Percentiles rank a stretch among this genome's conserved stretches.
phyloP scores from a whole-genome alignment of 2,329 filamentous ascomycete species.

The Alternaria postmessia region DNA sequence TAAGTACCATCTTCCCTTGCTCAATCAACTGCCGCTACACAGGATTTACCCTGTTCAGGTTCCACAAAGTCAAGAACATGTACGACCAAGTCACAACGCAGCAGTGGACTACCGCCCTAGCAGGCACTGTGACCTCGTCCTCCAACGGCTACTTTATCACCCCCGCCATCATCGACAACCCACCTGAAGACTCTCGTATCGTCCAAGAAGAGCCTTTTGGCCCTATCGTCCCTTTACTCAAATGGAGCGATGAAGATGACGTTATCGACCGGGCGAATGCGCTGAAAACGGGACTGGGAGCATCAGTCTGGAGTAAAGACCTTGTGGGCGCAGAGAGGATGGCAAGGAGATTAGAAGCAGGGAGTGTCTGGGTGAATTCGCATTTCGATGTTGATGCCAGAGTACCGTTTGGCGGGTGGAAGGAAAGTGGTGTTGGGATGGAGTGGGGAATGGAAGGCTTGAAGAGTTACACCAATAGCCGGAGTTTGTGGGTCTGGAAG shows the following conservation, averaged over 20 bases:
- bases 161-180: slow-evolving; percentile 62
- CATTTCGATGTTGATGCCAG: slow-evolving; percentile 45
- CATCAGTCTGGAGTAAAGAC: background rate
- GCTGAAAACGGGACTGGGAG: slow-evolving; percentile 38
- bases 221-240: background rate
- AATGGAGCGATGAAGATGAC: slow-evolving; percentile 62
- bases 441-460: slow-evolving; percentile 60
- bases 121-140: slow-evolving; percentile 60
- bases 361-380: slow-evolving; percentile 60
- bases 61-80: background rate
- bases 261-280: slow-evolving; percentile 57
- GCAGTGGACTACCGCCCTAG: background rate
- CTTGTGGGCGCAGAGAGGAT: slow-evolving; percentile 52
- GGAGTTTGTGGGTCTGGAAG: background rate
- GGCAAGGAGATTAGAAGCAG: slow-evolving; percentile 57
- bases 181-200: slow-evolving; percentile 53
- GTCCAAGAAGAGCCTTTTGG: background rate
- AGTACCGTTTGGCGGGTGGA: slow-evolving; percentile 73
- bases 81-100: background rate
- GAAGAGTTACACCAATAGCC: slow-evolving; percentile 28
- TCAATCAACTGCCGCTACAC: background rate
- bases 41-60: background rate
- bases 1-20: background rate
- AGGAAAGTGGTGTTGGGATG: slow-evolving; percentile 78
- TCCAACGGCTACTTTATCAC: slow-evolving; percentile 64